These are phyloP conservation scores for Centaurea solstitialis DNA, from an alignment of 129 eudicot genomes.

Conservation along the genomic window DNA sequence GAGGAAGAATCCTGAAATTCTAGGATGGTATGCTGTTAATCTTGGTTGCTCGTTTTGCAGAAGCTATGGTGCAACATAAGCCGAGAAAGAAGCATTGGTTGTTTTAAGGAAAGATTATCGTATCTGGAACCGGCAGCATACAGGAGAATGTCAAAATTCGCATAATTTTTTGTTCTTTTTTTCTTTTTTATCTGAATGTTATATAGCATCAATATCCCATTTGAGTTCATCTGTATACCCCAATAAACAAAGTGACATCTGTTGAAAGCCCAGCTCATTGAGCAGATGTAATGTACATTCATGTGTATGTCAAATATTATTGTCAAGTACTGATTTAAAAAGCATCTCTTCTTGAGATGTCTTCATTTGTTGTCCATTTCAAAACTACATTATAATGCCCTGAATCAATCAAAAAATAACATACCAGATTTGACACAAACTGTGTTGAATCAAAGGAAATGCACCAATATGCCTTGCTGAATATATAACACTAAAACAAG, in stretches of 20 bases:
- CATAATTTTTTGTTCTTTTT: background rate
- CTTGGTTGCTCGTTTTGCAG: slow-evolving; percentile 34
- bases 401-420: background rate
- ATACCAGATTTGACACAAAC: background rate
- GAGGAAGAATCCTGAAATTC: background rate
- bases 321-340: background rate
- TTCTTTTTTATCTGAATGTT: background rate
- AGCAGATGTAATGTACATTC: background rate
- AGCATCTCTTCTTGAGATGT: background rate
- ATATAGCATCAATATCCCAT: slow-evolving; percentile 8
- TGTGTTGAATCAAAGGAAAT: background rate
- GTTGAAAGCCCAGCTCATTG: slow-evolving; percentile 5
- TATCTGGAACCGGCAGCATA: slow-evolving; percentile 1
- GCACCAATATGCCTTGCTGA: background rate
- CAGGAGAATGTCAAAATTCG: background rate
- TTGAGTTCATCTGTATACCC: slow-evolving; percentile 18
- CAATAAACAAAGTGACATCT: slow-evolving; percentile 2
- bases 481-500: background rate
- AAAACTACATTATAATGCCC: background rate
- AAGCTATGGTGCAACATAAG: slow-evolving; percentile 52
- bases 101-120: slow-evolving; percentile 36
- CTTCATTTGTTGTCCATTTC: background rate
- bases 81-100: slow-evolving; percentile 84
- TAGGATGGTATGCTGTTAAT: slow-evolving; percentile 1
- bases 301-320: slow-evolving; percentile 19